These are phyloP conservation scores for Ganoderma meredithae DNA, from an alignment of 1,284 basidiomycete species.

Conservation along the genomic window DNA sequence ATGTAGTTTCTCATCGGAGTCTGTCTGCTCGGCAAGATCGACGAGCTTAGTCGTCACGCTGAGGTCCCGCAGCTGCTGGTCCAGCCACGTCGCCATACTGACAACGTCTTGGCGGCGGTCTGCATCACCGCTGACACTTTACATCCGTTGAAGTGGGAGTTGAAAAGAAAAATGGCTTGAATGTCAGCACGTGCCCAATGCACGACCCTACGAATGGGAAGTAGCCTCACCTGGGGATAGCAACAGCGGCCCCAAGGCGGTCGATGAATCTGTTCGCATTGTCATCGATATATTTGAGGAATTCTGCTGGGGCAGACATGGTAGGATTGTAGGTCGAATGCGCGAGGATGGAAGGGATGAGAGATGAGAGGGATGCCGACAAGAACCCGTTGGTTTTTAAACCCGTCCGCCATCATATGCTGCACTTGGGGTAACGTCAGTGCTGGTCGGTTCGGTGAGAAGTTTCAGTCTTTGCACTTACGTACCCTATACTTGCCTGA, in stretches of 20 bases:
- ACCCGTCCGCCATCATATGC: too few relatives aligned
- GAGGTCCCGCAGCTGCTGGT: slow-evolving; percentile 72
- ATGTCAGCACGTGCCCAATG: not conserved
- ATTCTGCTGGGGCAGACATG: slow-evolving; percentile 54
- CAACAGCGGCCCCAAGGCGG: slow-evolving; percentile 84
- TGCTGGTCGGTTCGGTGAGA: too few relatives aligned
- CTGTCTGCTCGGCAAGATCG: slow-evolving; percentile 84
- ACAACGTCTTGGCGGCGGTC: slow-evolving; percentile 78
- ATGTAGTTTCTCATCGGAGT: slow-evolving; percentile 69
- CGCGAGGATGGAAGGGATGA: not conserved
- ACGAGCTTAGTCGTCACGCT: slow-evolving; percentile 80
- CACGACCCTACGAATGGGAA: not conserved
- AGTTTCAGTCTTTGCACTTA: too few relatives aligned
- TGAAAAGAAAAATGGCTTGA: not conserved
- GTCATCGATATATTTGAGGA: slow-evolving; percentile 71
- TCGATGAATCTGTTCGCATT: slow-evolving; percentile 81
- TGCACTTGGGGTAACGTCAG: too few relatives aligned
- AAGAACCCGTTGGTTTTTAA: too few relatives aligned
- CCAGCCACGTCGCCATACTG: slow-evolving; percentile 85
- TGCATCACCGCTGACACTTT: slow-evolving; percentile 73
- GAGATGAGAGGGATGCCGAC: not conserved
- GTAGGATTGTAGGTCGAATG: not conserved
- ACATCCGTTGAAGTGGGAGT: not conserved
- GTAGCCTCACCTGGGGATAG: slow-evolving; percentile 81
- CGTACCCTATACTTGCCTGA: too few relatives aligned